A percentile compares a stretch with the other conserved stretches of the same genome.
Evolutionary conservation across 768 basidiomycete species (phyloP).

Genomic region (Trametes punicea): DNA sequence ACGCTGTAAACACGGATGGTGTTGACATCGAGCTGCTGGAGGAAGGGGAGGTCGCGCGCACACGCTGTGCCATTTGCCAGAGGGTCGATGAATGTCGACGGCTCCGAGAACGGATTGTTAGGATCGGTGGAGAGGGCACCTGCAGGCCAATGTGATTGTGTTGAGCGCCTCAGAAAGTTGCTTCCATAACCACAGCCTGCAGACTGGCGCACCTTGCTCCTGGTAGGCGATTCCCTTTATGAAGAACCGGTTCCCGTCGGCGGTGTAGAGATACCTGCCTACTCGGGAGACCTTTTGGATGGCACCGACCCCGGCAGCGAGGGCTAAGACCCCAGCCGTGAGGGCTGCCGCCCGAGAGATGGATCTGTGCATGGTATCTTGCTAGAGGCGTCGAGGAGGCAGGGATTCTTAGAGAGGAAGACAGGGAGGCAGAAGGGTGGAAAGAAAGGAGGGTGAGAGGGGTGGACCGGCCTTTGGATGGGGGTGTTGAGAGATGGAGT

Average conservation of each 20-base stretch:
- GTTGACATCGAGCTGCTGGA: slow-evolving; percentile 77
- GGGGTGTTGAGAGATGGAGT: slow-evolving; percentile 7
- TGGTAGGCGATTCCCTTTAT: slow-evolving; percentile 89
- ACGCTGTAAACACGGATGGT: slow-evolving; percentile 85
- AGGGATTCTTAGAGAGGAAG: not conserved
- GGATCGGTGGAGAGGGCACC: slow-evolving; percentile 39
- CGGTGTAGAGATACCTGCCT: slow-evolving; percentile 80
- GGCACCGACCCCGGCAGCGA: slow-evolving; percentile 56
- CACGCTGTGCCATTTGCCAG: slow-evolving; percentile 66
- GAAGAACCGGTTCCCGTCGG: slow-evolving; percentile 75
- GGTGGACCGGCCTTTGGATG: slow-evolving; percentile 3
- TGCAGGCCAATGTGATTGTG: slow-evolving; percentile 18
- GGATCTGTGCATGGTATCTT: slow-evolving; percentile 25
- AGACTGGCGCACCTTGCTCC: slow-evolving; percentile 55
- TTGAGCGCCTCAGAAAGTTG: not conserved
- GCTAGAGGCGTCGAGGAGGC: slow-evolving; percentile 6
- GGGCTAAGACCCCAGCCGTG: slow-evolving; percentile 38
- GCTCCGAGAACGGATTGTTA: slow-evolving; percentile 65
- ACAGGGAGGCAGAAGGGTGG: slow-evolving; percentile 9
- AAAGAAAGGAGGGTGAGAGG: slow-evolving; percentile 8
- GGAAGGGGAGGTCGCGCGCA: slow-evolving; percentile 72
- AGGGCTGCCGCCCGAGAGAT: slow-evolving; percentile 23
- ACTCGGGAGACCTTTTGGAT: slow-evolving; percentile 63
- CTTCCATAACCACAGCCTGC: not conserved
- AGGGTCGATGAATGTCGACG: slow-evolving; percentile 77